Evolutionary conservation across 192 early-diverging fungal genomes (phyloP).

Genomic region (Funneliformis mosseae): DNA sequence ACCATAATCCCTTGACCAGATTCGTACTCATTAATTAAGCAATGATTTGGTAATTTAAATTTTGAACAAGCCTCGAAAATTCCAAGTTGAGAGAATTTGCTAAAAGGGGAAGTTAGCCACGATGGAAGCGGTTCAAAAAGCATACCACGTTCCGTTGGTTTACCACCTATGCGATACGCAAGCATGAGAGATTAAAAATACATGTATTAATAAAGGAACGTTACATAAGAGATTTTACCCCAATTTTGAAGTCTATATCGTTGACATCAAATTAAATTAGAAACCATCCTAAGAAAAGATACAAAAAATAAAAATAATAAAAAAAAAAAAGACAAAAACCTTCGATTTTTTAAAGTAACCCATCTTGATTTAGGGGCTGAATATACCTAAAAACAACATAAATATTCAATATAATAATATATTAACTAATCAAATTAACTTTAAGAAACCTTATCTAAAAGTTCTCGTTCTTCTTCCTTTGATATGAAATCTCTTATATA

Average conservation of each 20-base stretch:
- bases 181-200: background rate
- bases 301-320: background rate
- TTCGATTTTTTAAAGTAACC: conserved; percentile 52
- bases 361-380: conserved; percentile 52
- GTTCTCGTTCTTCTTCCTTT: conserved; percentile 36
- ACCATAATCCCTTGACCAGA: conserved; percentile 57
- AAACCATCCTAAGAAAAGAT: background rate
- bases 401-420: background rate
- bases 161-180: conserved; percentile 31
- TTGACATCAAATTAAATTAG: no score
- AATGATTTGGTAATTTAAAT: conserved; percentile 47
- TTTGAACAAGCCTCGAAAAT: conserved; percentile 37
- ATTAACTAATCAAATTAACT: background rate
- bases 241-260: conserved; percentile 49
- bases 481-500: conserved; percentile 50
- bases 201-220: background rate
- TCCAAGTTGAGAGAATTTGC: conserved; percentile 35
- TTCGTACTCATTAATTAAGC: conserved; percentile 56
- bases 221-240: conserved; percentile 37
- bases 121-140: conserved; percentile 45
- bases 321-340: conserved; percentile 31
- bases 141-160: conserved; percentile 44
- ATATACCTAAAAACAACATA: conserved; percentile 37
- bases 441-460: conserved; percentile 41
- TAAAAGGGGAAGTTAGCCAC: conserved; percentile 43